Evolutionary conservation across 2,329 filamentous ascomycete species (phyloP).

Genomic region (Fusarium hostae): DNA sequence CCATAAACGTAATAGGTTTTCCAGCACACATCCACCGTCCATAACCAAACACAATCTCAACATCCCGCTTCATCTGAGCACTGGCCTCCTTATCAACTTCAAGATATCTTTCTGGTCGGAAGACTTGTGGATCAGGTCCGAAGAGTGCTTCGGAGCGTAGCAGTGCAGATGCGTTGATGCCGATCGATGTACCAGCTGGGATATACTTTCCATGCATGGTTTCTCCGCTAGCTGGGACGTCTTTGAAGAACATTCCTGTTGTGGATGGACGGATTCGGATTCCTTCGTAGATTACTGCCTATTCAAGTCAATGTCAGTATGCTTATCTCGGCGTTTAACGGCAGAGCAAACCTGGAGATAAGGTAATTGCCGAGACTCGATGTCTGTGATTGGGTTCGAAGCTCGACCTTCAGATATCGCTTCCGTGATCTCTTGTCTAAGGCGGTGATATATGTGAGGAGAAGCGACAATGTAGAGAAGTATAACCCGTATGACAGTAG

Average conservation of each 20-base stretch:
- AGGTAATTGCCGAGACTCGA: neutral
- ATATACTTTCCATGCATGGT: neutral
- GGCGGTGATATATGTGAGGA: neutral
- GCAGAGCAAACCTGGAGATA: neutral
- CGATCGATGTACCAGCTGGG: neutral
- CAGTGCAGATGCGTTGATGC: neutral
- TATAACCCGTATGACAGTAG: neutral
- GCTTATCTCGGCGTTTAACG: rapidly evolving
- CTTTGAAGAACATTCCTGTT: neutral
- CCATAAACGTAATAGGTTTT: neutral
- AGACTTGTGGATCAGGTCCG: neutral
- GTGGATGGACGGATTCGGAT: neutral
- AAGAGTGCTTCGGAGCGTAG: neutral
- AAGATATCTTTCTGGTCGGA: neutral
- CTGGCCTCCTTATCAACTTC: neutral
- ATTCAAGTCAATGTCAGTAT: neutral
- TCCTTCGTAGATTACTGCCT: neutral
- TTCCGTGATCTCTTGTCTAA: neutral
- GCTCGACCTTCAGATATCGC: neutral
- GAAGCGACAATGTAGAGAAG: neutral
- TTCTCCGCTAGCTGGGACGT: neutral
- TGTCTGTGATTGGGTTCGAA: neutral
- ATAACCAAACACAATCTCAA: slow-evolving; percentile 1
- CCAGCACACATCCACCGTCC: slow-evolving; percentile 3
- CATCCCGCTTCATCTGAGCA: neutral